Evolutionary conservation across 2,329 filamentous ascomycete species (phyloP).

Genomic region (Fonsecaea monophora): DNA sequence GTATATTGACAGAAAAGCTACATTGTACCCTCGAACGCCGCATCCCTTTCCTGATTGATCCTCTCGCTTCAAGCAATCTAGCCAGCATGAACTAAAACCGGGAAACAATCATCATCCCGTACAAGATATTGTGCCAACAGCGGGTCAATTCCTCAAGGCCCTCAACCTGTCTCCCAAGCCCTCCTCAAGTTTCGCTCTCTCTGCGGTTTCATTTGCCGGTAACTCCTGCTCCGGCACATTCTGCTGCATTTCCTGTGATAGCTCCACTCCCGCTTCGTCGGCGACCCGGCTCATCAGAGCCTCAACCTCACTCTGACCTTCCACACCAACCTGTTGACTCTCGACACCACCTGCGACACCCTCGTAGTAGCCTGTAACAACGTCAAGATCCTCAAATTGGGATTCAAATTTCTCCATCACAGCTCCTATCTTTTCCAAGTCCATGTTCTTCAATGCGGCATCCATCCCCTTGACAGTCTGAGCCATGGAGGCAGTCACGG

Average conservation of each 20-base stretch:
- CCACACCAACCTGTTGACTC: constrained; percentile 49
- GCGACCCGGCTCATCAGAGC: constrained; percentile 83
- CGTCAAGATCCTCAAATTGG: constrained; percentile 59
- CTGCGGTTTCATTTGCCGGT: constrained; percentile 32
- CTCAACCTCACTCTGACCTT: constrained; percentile 83
- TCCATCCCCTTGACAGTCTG: constrained; percentile 55
- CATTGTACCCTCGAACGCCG: background rate
- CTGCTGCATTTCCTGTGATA: constrained; percentile 72
- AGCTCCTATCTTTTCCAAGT: constrained; percentile 63
- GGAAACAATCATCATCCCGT: background rate
- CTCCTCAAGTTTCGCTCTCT: constrained; percentile 43
- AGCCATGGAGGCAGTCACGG: constrained; percentile 54
- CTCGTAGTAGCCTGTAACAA: constrained; percentile 74
- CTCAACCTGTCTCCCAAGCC: constrained; percentile 44
- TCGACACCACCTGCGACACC: constrained; percentile 70
- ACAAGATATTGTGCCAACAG: background rate
- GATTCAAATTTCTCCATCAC: constrained; percentile 72
- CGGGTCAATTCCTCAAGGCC: constrained; percentile 43
- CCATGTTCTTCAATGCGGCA: constrained; percentile 53
- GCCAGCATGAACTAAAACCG: background rate
- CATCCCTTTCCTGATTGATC: background rate
- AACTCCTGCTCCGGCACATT: constrained; percentile 36
- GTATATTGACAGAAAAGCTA: background rate
- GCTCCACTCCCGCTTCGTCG: constrained; percentile 84
- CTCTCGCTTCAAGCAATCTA: constrained; percentile 3